These are phyloP conservation scores for Leptographium galeiforme DNA, from an alignment of 2,329 filamentous ascomycete species.

Conservation along the genomic window DNA sequence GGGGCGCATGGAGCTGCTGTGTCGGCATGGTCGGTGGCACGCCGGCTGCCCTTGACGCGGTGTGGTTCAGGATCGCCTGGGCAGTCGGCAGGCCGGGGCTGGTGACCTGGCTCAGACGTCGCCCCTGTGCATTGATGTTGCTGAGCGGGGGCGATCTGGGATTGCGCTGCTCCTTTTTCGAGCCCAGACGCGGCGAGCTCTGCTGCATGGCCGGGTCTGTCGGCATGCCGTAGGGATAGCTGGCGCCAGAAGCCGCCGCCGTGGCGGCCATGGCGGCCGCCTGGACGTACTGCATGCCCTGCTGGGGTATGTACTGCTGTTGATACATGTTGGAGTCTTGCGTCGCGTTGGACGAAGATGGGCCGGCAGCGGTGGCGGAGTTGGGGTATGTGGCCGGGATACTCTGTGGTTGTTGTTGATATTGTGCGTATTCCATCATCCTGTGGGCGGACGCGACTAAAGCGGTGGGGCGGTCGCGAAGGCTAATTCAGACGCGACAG, in stretches of 20 bases:
- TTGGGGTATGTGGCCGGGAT: slow-evolving; percentile 52
- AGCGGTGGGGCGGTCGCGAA: background rate
- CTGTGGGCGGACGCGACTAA: slow-evolving; percentile 3
- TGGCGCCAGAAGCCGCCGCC: slow-evolving; percentile 76
- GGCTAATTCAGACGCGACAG: background rate
- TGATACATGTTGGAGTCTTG: slow-evolving; percentile 66
- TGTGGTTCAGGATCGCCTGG: slow-evolving; percentile 64
- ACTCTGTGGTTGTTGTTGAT: slow-evolving; percentile 55
- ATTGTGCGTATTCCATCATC: slow-evolving; percentile 66
- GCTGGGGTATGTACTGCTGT: slow-evolving; percentile 59
- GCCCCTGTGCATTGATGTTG: slow-evolving; percentile 37
- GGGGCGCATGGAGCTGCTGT: slow-evolving; percentile 53
- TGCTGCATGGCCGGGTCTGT: slow-evolving; percentile 55
- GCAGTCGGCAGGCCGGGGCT: slow-evolving; percentile 63
- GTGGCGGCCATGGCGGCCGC: slow-evolving; percentile 87
- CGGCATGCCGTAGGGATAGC: slow-evolving; percentile 53
- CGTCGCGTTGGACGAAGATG: background rate
- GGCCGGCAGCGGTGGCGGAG: slow-evolving; percentile 35
- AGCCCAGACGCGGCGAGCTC: slow-evolving; percentile 66
- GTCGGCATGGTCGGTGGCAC: slow-evolving; percentile 47
- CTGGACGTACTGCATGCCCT: slow-evolving; percentile 77
- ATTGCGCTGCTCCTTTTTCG: slow-evolving; percentile 58
- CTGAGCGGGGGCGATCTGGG: slow-evolving; percentile 69
- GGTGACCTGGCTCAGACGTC: slow-evolving; percentile 64
- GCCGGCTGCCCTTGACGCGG: slow-evolving; percentile 34